These are phyloP conservation scores for Aurinia saxatilis DNA, from an alignment of 345 rosid genomes.

Conservation along the genomic window DNA sequence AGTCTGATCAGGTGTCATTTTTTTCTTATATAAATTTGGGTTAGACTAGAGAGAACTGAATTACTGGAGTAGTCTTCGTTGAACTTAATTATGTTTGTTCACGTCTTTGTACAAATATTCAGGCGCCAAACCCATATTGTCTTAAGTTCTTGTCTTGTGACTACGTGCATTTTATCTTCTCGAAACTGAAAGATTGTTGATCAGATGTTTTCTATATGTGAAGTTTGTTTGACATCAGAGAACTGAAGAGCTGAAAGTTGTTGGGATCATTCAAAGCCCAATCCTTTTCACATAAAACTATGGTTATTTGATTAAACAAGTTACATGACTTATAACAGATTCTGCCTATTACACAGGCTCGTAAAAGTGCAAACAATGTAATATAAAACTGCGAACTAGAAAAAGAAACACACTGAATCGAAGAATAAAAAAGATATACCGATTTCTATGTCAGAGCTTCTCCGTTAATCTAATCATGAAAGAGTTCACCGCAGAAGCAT, in stretches of 20 bases:
- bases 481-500: constrained; percentile 65
- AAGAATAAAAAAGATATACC: neutral
- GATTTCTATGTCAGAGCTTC: constrained; percentile 44
- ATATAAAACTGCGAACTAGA: neutral
- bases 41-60: constrained; percentile 10
- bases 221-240: neutral
- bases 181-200: neutral
- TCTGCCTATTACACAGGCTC: constrained; percentile 13
- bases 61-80: constrained; percentile 18
- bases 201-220: neutral
- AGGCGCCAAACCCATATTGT: neutral
- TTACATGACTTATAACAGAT: constrained; percentile 18
- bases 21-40: neutral
- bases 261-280: neutral
- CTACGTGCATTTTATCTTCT: neutral
- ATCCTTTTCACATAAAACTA: constrained; percentile 4
- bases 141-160: neutral
- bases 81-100: neutral
- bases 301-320: constrained; percentile 14
- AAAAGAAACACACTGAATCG: constrained; percentile 8
- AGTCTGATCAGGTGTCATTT: neutral
- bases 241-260: neutral
- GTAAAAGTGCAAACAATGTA: constrained; percentile 10
- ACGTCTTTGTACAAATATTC: constrained; percentile 16
- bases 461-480: constrained; percentile 87